These are phyloP conservation scores for Taxawa tesnikishii DNA, from an alignment of 2,329 filamentous ascomycete genomes.

Conservation along the genomic window DNA sequence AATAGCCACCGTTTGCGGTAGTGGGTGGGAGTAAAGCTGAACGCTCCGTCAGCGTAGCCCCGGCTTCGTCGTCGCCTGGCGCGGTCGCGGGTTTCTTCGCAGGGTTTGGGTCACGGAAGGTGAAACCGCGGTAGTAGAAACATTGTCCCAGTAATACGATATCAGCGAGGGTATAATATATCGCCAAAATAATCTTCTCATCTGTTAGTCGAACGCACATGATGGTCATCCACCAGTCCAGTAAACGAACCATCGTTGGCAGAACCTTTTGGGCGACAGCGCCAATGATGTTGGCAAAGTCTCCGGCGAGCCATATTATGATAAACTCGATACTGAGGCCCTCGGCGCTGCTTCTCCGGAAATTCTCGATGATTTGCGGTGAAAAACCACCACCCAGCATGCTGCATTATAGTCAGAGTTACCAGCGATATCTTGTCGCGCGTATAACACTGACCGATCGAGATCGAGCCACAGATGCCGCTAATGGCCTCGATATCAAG, in stretches of 20 bases:
- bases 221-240: not conserved
- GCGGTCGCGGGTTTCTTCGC: slow-evolving; percentile 9
- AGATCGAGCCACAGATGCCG: slow-evolving; percentile 89
- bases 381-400: slow-evolving; percentile 97
- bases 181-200: slow-evolving; percentile 64
- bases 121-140: slow-evolving; percentile 88
- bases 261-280: slow-evolving; percentile 81
- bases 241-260: slow-evolving; percentile 66
- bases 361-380: slow-evolving; percentile 96
- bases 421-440: not conserved
- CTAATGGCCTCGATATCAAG: slow-evolving; percentile 84
- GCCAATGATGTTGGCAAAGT: slow-evolving; percentile 96
- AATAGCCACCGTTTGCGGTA: slow-evolving; percentile 16
- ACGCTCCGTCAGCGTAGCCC: slow-evolving; percentile 17
- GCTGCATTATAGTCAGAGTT: no score
- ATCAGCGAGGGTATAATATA: slow-evolving; percentile 89
- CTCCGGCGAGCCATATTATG: slow-evolving; percentile 81
- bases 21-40: slow-evolving; percentile 22
- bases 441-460: slow-evolving; percentile 41
- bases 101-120: slow-evolving; percentile 61
- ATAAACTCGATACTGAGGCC: slow-evolving; percentile 86
- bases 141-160: slow-evolving; percentile 79
- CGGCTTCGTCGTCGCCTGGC: slow-evolving; percentile 14
- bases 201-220: slow-evolving; percentile 1
- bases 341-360: slow-evolving; percentile 71